Percentiles rank a stretch among this genome's conserved stretches.
Evolutionary conservation across 345 rosid species (phyloP).

Genomic region (Barbarea vulgaris): DNA sequence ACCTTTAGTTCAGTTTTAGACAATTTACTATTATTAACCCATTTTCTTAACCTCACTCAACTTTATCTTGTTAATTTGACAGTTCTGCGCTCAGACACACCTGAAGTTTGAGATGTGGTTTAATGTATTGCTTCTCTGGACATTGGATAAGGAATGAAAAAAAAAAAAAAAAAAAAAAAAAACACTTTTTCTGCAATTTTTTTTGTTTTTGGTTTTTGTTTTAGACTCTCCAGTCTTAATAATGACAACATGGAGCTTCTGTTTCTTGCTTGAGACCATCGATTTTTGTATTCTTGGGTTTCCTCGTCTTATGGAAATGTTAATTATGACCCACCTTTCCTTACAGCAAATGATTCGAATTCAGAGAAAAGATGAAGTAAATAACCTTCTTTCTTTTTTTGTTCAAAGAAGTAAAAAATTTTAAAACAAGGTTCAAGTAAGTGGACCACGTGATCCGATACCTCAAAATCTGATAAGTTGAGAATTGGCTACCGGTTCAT

Average conservation of each 20-base stretch:
- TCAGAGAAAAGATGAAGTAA: background rate
- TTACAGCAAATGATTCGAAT: background rate
- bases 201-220: background rate
- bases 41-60: background rate
- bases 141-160: background rate
- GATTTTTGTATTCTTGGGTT: background rate
- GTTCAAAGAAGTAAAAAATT: background rate
- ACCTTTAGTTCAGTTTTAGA: background rate
- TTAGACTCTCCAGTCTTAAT: background rate
- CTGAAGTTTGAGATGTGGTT: constrained; percentile 24
- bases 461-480: background rate
- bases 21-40: background rate
- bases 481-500: background rate
- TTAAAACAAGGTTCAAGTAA: background rate
- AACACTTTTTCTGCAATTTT: background rate
- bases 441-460: background rate
- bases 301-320: background rate
- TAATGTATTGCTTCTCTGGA: background rate
- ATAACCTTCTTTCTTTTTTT: too few species aligned
- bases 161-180: too few species aligned
- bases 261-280: background rate
- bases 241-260: constrained; percentile 2
- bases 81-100: constrained; percentile 33
- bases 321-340: background rate
- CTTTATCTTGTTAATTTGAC: background rate